Base-by-base conservation (phyloP, 495 filamentous ascomycete genomes). In the Penicillium mononematosum region DNA sequence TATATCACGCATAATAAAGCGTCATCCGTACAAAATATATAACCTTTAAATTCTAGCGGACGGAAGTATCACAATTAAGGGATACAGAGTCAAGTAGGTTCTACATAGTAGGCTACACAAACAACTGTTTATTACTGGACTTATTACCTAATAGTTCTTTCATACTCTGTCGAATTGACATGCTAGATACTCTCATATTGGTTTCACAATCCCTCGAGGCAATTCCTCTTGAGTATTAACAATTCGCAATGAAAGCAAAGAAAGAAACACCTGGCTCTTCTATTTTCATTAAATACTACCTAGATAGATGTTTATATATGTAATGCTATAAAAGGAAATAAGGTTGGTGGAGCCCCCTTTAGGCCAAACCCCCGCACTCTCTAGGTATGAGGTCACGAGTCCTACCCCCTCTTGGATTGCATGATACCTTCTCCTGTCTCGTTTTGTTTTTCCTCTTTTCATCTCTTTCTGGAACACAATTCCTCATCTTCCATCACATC, bases 381-480 rank as follows among this genome's bases (percentile, higher is more conserved):
- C 29, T 39, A 34, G 8, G 46, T 59, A 65, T 65, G 63, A 65
- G 63, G 63, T 65, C 63, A 65, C 60, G 56, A 63, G 63, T 62
- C 56, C 5, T 19, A 65, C 50, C 19, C 20, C 25, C 46, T 29
- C 10, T 24, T 45, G n/a, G 8, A 47, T 47, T 27, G 45, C 27
- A 47, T 47, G 36, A 38, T 24, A 22, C 14, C 32, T 20, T 39
- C 36, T 8, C 36, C 6, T 39, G 16, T 36, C 12, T 48, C 32
- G 38, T 38, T 50, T 45, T 32, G 19, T 43, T 39, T 39, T 41
- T 29, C 45, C 27, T 32, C 34, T 39, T 39, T 27, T 34, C 20
- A 17, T 39, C 6, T 7, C 22, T 34, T 34, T 11, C 31, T 46
- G 14, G 9, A 31, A 31, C 12, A 51, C 24, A 34, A 39, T 25